These are phyloP conservation scores for Xylaria intraflava DNA, from an alignment of 495 filamentous ascomycete genomes.

Conservation along the genomic window DNA sequence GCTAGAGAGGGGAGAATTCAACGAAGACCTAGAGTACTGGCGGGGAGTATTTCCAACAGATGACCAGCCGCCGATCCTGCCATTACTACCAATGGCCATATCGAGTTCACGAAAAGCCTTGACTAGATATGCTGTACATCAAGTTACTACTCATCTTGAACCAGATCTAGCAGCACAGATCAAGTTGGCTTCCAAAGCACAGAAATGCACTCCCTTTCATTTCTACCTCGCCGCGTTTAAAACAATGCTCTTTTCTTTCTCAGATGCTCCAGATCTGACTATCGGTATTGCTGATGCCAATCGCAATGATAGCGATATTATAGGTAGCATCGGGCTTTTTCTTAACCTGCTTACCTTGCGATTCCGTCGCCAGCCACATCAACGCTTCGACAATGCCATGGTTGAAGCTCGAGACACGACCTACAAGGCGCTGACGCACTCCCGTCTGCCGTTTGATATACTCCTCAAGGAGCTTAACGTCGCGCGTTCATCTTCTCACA, in stretches of 20 bases:
- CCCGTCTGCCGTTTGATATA: constrained; percentile 25
- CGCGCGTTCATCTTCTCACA: constrained; percentile 1
- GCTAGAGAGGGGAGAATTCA: constrained; percentile 3
- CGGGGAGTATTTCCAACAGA: constrained; percentile 17
- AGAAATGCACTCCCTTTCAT: constrained; percentile 19
- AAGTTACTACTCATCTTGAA: not conserved
- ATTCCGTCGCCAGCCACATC: constrained; percentile 12
- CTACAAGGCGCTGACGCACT: constrained; percentile 18
- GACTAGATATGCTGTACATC: not conserved
- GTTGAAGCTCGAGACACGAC: constrained; percentile 3
- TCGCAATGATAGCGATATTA: constrained; percentile 18
- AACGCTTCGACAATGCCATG: constrained; percentile 11
- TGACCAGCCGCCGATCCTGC: not conserved
- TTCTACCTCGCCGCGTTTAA: constrained; percentile 24
- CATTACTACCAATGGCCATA: constrained; percentile 1
- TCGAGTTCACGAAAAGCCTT: not conserved
- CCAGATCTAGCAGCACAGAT: not conserved
- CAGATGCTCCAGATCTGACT: constrained; percentile 19
- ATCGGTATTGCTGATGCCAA: constrained; percentile 31
- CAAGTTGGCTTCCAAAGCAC: constrained; percentile 8
- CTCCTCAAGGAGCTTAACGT: constrained; percentile 25
- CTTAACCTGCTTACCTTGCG: constrained; percentile 45
- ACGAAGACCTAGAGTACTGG: constrained; percentile 30
- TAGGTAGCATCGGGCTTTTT: constrained; percentile 36
- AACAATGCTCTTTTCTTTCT: constrained; percentile 13